Conservation (phyloP, 352 stramenopile genomes). For the Peronospora farinosa region DNA sequence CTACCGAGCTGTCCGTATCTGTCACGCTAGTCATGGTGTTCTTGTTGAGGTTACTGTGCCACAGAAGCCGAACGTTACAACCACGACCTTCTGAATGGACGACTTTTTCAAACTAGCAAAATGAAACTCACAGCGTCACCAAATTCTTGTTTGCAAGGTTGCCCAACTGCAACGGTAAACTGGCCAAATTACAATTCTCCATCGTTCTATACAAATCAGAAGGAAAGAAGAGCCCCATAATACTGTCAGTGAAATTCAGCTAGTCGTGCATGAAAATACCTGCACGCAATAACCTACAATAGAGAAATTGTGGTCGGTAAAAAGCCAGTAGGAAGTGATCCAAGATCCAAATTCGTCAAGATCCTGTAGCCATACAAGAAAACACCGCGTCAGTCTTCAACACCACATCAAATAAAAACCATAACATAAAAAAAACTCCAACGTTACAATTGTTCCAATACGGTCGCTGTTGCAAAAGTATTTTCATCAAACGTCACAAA, state of each 20-base stretch:
- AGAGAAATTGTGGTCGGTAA: slow-evolving; percentile 43
- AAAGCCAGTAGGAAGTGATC: slow-evolving; percentile 36
- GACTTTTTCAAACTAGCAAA: not conserved
- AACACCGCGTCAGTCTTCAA: not conserved
- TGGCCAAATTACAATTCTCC: slow-evolving; percentile 63
- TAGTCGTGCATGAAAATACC: slow-evolving; percentile 3
- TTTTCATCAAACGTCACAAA: slow-evolving; percentile 37
- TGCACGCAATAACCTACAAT: slow-evolving; percentile 23
- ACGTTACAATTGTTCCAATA: slow-evolving; percentile 45
- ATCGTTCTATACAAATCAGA: slow-evolving; percentile 31
- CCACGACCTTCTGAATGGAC: not conserved
- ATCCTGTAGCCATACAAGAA: slow-evolving; percentile 26
- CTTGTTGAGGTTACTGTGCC: slow-evolving; percentile 44
- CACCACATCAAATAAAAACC: not conserved
- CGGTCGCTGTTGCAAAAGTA: slow-evolving; percentile 38
- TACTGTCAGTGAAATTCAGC: slow-evolving; percentile 5
- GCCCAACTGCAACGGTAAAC: slow-evolving; percentile 40
- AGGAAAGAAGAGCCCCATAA: not conserved
- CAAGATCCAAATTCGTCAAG: slow-evolving; percentile 58
- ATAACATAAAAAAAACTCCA: not conserved
- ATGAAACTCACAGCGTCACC: slow-evolving; percentile 38
- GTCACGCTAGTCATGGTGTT: slow-evolving; percentile 46
- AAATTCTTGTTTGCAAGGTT: slow-evolving; percentile 45
- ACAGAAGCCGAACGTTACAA: not conserved
- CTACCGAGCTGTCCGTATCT: slow-evolving; percentile 29